phyloP scores from a whole-genome alignment of 2,329 filamentous ascomycete species.

The Neonectria magnoliae region DNA sequence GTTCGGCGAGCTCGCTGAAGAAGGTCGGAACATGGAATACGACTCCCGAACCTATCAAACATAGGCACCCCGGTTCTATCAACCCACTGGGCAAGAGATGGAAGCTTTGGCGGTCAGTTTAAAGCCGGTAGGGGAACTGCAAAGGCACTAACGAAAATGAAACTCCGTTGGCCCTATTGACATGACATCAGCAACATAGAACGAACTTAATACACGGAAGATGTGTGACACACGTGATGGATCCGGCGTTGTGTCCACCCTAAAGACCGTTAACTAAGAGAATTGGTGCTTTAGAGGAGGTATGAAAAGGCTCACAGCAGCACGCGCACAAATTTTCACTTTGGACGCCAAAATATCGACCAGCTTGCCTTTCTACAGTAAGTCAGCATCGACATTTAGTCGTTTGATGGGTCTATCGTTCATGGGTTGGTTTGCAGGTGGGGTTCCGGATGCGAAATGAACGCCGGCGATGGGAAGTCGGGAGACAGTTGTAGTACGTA shows the following conservation, averaged over 20 bases:
- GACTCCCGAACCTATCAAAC: slow-evolving; percentile 17
- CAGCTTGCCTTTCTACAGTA: background rate
- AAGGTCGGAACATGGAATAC: slow-evolving; percentile 26
- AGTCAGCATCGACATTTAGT: background rate
- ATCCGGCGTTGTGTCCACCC: slow-evolving; percentile 29
- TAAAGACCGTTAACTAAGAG: background rate
- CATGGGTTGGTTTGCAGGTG: background rate
- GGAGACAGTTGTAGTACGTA: background rate
- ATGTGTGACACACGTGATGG: slow-evolving; percentile 17
- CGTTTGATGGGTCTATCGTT: background rate
- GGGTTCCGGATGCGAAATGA: background rate
- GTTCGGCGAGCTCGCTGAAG: slow-evolving; percentile 45
- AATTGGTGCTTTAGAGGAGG: background rate
- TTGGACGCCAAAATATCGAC: background rate
- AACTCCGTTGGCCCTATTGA: slow-evolving; percentile 11
- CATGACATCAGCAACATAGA: background rate
- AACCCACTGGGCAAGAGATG: slow-evolving; percentile 23
- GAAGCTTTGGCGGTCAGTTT: slow-evolving; percentile 12
- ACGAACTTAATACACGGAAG: background rate
- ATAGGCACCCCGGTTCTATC: slow-evolving; percentile 12
- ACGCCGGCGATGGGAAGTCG: background rate
- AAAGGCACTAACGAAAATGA: slow-evolving; percentile 10
- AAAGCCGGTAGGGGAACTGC: background rate
- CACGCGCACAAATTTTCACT: background rate
- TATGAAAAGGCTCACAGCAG: background rate